phyloP scores from a whole-genome alignment of 768 basidiomycete genomes.

The Russula griseocarnosa region DNA sequence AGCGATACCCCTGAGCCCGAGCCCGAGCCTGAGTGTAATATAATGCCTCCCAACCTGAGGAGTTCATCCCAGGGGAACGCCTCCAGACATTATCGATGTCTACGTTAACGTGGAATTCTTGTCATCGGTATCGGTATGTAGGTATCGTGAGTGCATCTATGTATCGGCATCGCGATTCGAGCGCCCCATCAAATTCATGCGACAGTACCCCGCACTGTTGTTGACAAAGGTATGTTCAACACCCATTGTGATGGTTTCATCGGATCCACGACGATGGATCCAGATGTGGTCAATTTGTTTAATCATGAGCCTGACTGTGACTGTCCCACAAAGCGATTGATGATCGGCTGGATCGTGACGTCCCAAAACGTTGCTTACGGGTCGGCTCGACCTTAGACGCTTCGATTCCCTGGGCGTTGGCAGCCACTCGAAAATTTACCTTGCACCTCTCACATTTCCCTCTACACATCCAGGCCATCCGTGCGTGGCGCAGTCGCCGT shows the following conservation, averaged over 20 bases:
- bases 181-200: neutral
- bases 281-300: neutral
- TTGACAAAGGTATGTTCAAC: conserved; percentile 5
- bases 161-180: neutral
- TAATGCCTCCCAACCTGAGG: too few relatives aligned
- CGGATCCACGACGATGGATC: neutral
- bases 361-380: neutral
- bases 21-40: too few relatives aligned
- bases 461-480: conserved; percentile 26
- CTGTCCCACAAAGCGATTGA: too few relatives aligned
- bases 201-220: neutral
- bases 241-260: neutral
- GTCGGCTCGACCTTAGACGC: conserved; percentile 43
- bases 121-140: too few relatives aligned
- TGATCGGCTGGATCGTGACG: neutral
- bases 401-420: conserved; percentile 41
- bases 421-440: conserved; percentile 51
- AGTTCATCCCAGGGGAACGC: too few relatives aligned
- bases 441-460: conserved; percentile 52
- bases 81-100: neutral
- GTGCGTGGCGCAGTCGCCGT: conserved; percentile 29
- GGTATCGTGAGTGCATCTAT: neutral
- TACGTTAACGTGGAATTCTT: too few relatives aligned
- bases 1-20: too few relatives aligned
- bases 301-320: too few relatives aligned